Evolutionary conservation across 305 asterid species (phyloP).

Genomic region (Solanum aculeatissimum): DNA sequence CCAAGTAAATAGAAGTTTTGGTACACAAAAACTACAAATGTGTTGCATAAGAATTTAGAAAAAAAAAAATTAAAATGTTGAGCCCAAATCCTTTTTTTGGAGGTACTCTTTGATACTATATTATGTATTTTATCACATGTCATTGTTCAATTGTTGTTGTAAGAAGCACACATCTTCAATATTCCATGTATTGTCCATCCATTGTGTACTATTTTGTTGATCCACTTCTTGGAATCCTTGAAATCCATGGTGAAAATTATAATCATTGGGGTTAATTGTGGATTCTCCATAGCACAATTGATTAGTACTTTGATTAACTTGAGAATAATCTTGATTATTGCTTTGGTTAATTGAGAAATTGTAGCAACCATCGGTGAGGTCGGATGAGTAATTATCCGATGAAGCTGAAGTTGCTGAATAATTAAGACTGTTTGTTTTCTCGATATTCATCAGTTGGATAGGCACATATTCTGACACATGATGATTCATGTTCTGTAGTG

Average conservation of each 20-base stretch:
- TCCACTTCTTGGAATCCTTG: conserved; percentile 39
- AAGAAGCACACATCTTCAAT: conserved; percentile 57
- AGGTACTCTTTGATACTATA: neutral
- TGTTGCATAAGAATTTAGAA: neutral
- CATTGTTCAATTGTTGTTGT: conserved; percentile 36
- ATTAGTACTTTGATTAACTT: conserved; percentile 1
- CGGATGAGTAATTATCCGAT: conserved; percentile 61
- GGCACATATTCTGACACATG: neutral
- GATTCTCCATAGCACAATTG: conserved; percentile 24
- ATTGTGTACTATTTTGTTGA: conserved; percentile 7
- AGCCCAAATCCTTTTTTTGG: neutral
- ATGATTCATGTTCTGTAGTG: neutral
- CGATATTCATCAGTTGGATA: neutral
- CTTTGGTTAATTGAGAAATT: conserved; percentile 25
- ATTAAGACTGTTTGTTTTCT: neutral
- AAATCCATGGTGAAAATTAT: conserved; percentile 22
- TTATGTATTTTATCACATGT: neutral
- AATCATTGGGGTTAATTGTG: conserved; percentile 30
- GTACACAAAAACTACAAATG: neutral
- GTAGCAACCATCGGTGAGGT: conserved; percentile 52
- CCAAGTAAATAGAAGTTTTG: neutral
- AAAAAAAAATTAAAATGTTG: no score
- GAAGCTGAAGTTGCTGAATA: conserved; percentile 55
- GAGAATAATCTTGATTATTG: conserved; percentile 17
- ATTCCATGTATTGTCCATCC: conserved; percentile 58